A percentile compares a stretch with the other conserved stretches of the same genome.
phyloP scores from a whole-genome alignment of 495 filamentous ascomycete species.

The Aspergillus asperescens region DNA sequence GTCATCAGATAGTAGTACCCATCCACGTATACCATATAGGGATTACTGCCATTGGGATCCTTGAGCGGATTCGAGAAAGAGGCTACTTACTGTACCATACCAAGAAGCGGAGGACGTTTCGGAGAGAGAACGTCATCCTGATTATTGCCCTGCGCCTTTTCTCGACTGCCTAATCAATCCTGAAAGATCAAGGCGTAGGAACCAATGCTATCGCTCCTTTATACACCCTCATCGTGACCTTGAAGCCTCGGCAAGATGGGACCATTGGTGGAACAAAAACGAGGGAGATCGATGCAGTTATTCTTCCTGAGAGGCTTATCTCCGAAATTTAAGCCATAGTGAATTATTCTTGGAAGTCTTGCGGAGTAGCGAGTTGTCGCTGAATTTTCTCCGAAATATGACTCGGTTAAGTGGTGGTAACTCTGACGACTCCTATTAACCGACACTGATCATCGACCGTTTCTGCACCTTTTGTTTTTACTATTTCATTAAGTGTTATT shows the following conservation, averaged over 20 bases:
- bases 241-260: not conserved
- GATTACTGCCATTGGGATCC: constrained; percentile 11
- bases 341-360: not conserved
- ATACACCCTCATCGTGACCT: not conserved
- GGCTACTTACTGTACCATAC: not conserved
- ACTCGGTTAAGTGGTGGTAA: not conserved
- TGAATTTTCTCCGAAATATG: not conserved
- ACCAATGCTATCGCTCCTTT: not conserved
- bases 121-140: not conserved
- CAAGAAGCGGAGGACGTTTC: not conserved
- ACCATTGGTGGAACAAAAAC: constrained; percentile 1
- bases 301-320: not conserved
- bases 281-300: not conserved
- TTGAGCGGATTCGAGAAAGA: constrained; percentile 7
- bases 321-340: constrained; percentile 1
- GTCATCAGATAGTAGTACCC: constrained; percentile 49
- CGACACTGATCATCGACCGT: not conserved
- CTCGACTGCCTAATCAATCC: not conserved
- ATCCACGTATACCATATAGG: constrained; percentile 34
- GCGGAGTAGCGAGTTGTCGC: not conserved
- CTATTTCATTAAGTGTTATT: too few species aligned
- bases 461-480: not conserved
- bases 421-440: not conserved
- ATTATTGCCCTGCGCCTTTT: not conserved
- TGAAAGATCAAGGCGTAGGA: not conserved